Percentiles rank a stretch among this genome's conserved stretches.
phyloP scores from a whole-genome alignment of 1,139 yeast species.

The Taphrina flavorubra region DNA sequence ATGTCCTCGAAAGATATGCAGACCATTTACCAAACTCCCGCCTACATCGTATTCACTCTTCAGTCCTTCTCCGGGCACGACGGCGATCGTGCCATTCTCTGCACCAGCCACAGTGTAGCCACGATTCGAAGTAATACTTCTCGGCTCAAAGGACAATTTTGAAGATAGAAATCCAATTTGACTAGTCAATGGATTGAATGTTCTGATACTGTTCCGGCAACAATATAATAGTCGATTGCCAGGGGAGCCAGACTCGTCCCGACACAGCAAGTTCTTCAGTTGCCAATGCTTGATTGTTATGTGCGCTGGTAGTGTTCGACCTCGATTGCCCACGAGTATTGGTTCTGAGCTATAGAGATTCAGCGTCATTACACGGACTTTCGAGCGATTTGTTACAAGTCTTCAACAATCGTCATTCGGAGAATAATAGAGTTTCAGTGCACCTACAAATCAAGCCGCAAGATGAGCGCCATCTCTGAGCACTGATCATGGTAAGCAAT shows the following conservation, averaged over 20 bases:
- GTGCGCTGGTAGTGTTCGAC: conserved; percentile 24
- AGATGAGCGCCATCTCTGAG: not conserved
- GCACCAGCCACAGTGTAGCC: conserved; percentile 38
- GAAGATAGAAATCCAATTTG: conserved; percentile 17
- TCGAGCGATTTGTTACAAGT: not conserved
- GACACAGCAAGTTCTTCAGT: conserved; percentile 33
- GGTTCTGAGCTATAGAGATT: not conserved
- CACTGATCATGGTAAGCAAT: not conserved
- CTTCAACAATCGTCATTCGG: conserved; percentile 1
- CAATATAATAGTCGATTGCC: conserved; percentile 24
- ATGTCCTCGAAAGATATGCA: conserved; percentile 16
- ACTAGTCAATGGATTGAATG: conserved; percentile 7
- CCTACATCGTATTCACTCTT: conserved; percentile 30
- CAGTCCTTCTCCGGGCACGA: conserved; percentile 3
- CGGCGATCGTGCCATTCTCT: conserved; percentile 31
- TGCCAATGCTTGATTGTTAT: conserved; percentile 33
- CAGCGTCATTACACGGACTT: too few species aligned
- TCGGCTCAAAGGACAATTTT: conserved; percentile 35
- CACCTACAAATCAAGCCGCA: not conserved
- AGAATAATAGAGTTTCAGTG: not conserved
- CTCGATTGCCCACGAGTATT: not conserved
- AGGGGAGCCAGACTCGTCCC: conserved; percentile 9
- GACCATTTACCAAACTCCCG: conserved; percentile 34
- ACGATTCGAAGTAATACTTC: conserved; percentile 19
- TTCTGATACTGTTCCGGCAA: conserved; percentile 33